phyloP scores from a whole-genome alignment of 192 early-diverging fungal genomes.

The Entomortierella lignicola region DNA sequence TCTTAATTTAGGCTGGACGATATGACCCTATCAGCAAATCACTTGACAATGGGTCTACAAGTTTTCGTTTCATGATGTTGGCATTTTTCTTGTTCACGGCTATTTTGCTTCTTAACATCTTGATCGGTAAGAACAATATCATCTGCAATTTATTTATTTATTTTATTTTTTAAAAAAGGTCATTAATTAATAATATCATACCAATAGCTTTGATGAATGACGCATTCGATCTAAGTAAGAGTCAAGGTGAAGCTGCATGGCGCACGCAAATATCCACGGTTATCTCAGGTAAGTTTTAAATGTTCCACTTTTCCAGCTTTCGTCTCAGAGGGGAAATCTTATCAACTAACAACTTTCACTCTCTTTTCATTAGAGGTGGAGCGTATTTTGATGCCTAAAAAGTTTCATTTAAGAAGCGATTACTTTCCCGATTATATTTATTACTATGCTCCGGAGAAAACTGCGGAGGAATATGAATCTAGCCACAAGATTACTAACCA shows the following conservation, averaged over 20 bases:
- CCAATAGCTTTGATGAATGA: slow-evolving; percentile 28
- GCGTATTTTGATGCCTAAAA: neutral
- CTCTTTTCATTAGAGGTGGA: neutral
- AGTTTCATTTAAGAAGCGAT: neutral
- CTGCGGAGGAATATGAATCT: neutral
- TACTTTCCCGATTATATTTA: neutral
- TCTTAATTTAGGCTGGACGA: slow-evolving; percentile 17
- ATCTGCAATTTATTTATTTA: neutral
- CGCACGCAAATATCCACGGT: slow-evolving; percentile 20
- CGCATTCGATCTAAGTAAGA: slow-evolving; percentile 9
- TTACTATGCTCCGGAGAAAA: neutral
- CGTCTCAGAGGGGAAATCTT: too few relatives aligned
- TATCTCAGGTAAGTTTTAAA: slow-evolving; percentile 20
- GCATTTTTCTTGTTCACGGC: slow-evolving; percentile 22
- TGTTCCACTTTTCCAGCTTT: too few relatives aligned
- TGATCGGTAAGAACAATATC: slow-evolving; percentile 14
- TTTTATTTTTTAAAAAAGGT: too few relatives aligned
- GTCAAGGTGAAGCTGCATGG: slow-evolving; percentile 19
- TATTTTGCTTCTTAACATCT: slow-evolving; percentile 32
- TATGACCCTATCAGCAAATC: slow-evolving; percentile 13
- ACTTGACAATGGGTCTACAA: neutral
- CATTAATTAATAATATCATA: neutral
- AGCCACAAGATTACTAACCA: neutral
- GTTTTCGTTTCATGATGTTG: slow-evolving; percentile 24
- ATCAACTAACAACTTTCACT: neutral